phyloP scores from a whole-genome alignment of 805 yeast species.

The Ogataea nitratoaversa region DNA sequence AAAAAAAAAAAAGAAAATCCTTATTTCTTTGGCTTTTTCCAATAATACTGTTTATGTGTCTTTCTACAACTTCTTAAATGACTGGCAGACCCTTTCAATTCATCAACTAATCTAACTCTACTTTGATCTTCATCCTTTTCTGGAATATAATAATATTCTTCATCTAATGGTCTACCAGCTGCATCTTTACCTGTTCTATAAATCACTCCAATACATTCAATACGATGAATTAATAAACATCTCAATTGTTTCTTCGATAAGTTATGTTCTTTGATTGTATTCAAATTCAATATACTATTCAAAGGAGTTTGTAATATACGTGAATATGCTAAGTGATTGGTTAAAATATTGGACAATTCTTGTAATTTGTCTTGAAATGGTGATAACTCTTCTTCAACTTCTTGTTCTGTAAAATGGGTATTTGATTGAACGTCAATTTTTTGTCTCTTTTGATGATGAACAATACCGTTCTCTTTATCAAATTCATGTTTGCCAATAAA shows the following conservation, averaged over 20 bases:
- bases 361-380: conserved; percentile 36
- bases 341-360: conserved; percentile 60
- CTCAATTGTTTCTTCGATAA: conserved; percentile 43
- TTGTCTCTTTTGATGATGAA: not conserved
- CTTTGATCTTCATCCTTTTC: conserved; percentile 73
- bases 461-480: not conserved
- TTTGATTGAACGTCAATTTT: not conserved
- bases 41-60: conserved; percentile 85
- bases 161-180: conserved; percentile 90
- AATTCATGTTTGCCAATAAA: too few relatives aligned
- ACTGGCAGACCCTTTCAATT: conserved; percentile 75
- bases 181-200: conserved; percentile 92
- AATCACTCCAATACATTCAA: conserved; percentile 80
- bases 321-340: conserved; percentile 87
- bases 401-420: conserved; percentile 17
- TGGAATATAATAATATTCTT: conserved; percentile 86
- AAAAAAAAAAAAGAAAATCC: not conserved
- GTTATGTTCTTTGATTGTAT: conserved; percentile 49
- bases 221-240: conserved; percentile 37
- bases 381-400: conserved; percentile 26
- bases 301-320: conserved; percentile 84
- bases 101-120: conserved; percentile 66
- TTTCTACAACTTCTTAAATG: conserved; percentile 81
- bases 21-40: conserved; percentile 51
- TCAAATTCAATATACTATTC: conserved; percentile 53